A percentile compares a stretch with the other conserved stretches of the same genome.
phyloP scores from a whole-genome alignment of 2,329 filamentous ascomycete species.

The Alternaria sp. region DNA sequence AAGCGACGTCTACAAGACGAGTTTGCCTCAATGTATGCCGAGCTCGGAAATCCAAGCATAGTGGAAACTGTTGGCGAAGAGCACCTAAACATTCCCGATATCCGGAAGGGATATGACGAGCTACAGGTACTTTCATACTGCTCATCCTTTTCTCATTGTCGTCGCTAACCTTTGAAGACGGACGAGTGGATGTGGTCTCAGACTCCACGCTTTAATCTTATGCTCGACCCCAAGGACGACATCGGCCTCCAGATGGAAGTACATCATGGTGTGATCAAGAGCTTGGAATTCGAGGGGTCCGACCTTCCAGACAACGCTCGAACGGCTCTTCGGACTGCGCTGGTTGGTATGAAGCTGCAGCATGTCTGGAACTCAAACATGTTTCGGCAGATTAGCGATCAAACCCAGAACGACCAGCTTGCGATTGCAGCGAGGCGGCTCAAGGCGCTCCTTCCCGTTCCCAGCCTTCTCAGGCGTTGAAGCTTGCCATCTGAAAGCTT shows the following conservation, averaged over 20 bases:
- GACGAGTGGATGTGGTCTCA: constrained; percentile 82
- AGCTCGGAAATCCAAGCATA: constrained; percentile 48
- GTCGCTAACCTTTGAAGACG: constrained; percentile 59
- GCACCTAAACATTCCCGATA: constrained; percentile 60
- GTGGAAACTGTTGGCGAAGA: constrained; percentile 63
- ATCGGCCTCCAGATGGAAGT: constrained; percentile 39
- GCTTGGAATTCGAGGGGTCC: constrained; percentile 45
- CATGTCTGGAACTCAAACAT: constrained; percentile 57
- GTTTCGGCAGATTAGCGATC: constrained; percentile 29
- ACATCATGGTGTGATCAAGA: constrained; percentile 68
- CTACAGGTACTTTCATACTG: constrained; percentile 61
- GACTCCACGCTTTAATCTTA: constrained; percentile 82
- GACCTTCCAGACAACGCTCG: constrained; percentile 12
- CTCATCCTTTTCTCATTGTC: neutral
- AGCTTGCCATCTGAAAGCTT: neutral
- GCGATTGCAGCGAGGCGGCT: constrained; percentile 28
- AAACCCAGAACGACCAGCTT: constrained; percentile 23
- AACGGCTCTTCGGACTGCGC: constrained; percentile 26
- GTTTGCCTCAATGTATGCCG: constrained; percentile 74
- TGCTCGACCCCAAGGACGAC: constrained; percentile 58
- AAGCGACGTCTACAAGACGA: constrained; percentile 58
- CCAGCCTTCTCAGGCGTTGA: constrained; percentile 22
- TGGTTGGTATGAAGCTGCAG: constrained; percentile 57
- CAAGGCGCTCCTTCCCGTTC: constrained; percentile 35
- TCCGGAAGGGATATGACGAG: constrained; percentile 70